These are phyloP conservation scores for Tulasnella calospora DNA, from an alignment of 768 basidiomycete genomes.

Conservation along the genomic window DNA sequence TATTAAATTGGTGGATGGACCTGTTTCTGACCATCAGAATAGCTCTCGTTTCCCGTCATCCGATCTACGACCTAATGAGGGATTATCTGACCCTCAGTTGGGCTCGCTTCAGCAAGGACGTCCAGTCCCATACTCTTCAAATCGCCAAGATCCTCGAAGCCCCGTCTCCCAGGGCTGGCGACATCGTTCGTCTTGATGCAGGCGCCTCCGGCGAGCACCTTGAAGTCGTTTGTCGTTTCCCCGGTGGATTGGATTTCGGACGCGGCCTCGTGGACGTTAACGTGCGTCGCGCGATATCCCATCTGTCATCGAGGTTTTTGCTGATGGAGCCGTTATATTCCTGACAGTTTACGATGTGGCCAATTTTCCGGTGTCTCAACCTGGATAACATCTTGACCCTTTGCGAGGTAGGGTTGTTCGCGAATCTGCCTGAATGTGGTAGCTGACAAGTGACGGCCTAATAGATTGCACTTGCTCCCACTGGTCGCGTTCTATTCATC, in stretches of 20 bases:
- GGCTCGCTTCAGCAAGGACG: conserved; percentile 92
- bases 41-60: conserved; percentile 87
- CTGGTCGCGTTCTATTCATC: conserved; percentile 80
- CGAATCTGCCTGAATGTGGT: not conserved
- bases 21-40: conserved; percentile 4
- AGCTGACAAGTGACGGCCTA: not conserved
- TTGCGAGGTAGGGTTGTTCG: conserved; percentile 60
- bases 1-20: conserved; percentile 31
- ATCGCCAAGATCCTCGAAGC: conserved; percentile 31
- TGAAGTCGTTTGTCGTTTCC: conserved; percentile 84
- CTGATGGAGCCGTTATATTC: not conserved
- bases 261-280: conserved; percentile 88
- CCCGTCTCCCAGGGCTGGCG: conserved; percentile 81
- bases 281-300: conserved; percentile 28
- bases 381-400: conserved; percentile 91
- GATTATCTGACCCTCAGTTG: conserved; percentile 94
- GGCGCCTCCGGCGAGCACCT: conserved; percentile 46
- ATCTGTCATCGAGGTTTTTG: not conserved
- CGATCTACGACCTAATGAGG: conserved; percentile 91
- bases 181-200: conserved; percentile 79
- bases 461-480: conserved; percentile 80
- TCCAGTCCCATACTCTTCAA: conserved; percentile 77
- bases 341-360: conserved; percentile 84
- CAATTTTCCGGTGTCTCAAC: conserved; percentile 85
- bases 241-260: conserved; percentile 90